Evolutionary conservation across 176 grass and related monocot species (phyloP).

Genomic region (Aegilops bicornis): DNA sequence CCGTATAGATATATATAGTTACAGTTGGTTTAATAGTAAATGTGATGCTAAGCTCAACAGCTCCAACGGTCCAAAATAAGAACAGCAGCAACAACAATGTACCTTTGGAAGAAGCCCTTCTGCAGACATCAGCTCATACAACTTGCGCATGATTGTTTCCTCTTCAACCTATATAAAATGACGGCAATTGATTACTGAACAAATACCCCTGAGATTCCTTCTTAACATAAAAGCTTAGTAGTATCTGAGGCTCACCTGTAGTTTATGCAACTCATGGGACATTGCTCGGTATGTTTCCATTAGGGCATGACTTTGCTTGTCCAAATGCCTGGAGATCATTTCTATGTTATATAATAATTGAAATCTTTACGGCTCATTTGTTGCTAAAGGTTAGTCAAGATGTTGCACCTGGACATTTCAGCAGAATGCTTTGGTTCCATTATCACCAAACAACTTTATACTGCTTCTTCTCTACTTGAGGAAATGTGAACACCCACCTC

Average conservation of each 20-base stretch:
- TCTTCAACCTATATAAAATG: constrained; percentile 73
- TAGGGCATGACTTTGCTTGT: constrained; percentile 78
- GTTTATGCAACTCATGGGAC: constrained; percentile 71
- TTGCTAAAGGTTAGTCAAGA: background rate
- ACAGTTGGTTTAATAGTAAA: background rate
- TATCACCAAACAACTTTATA: constrained; percentile 29
- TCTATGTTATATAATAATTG: constrained; percentile 20
- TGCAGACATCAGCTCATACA: constrained; percentile 63
- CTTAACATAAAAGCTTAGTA: constrained; percentile 10
- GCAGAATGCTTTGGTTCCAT: constrained; percentile 77
- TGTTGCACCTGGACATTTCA: constrained; percentile 60
- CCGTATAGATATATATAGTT: background rate
- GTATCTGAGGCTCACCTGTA: constrained; percentile 45
- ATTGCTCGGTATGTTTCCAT: constrained; percentile 65
- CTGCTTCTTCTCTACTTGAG: background rate
- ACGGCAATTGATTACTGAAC: constrained; percentile 4
- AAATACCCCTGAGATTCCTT: background rate
- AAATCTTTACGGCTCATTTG: constrained; percentile 8
- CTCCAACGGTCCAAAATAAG: background rate
- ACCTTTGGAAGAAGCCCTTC: constrained; percentile 82
- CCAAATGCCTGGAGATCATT: constrained; percentile 59
- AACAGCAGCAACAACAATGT: constrained; percentile 22
- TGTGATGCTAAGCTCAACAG: constrained; percentile 1
- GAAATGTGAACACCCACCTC: background rate
- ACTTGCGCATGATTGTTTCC: constrained; percentile 81